Percentiles rank a stretch among this genome's conserved stretches.
phyloP scores from a whole-genome alignment of 2,329 filamentous ascomycete species.

The Lanzia echinophila region DNA sequence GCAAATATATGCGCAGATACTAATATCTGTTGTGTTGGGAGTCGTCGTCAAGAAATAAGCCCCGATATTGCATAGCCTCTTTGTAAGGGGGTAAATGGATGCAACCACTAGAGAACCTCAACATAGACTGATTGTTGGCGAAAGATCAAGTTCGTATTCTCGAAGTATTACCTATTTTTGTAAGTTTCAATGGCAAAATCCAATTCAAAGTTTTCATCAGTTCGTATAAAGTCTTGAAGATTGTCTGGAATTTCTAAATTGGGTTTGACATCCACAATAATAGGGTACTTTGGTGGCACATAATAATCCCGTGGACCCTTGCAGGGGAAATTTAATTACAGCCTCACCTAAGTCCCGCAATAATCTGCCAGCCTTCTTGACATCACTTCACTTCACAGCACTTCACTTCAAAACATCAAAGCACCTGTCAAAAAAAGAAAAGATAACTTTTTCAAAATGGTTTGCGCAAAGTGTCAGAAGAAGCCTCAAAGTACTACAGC shows the following conservation, averaged over 20 bases:
- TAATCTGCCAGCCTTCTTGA: not conserved
- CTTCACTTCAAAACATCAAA: slow-evolving; percentile 13
- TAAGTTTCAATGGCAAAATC: not conserved
- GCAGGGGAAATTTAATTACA: not conserved
- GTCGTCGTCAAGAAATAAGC: not conserved
- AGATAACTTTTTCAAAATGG: slow-evolving; percentile 41
- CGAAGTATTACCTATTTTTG: not conserved
- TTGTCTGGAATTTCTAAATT: slow-evolving; percentile 8
- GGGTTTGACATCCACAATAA: slow-evolving; percentile 8
- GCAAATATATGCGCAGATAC: not conserved
- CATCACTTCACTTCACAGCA: slow-evolving; percentile 3
- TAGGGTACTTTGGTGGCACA: not conserved
- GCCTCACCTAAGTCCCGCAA: not conserved
- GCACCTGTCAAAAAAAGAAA: not conserved
- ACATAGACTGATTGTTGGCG: not conserved
- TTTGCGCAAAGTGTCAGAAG: slow-evolving; percentile 59
- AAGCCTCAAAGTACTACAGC: slow-evolving; percentile 52
- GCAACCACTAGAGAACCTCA: not conserved
- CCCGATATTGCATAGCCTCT: slow-evolving; percentile 16
- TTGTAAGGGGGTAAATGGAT: slow-evolving; percentile 4
- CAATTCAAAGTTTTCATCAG: not conserved
- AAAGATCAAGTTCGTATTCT: not conserved
- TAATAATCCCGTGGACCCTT: not conserved
- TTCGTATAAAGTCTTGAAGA: slow-evolving; percentile 8
- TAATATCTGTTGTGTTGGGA: not conserved